Conservation (phyloP, 768 basidiomycete species). For the Serpula lacrymans region DNA sequence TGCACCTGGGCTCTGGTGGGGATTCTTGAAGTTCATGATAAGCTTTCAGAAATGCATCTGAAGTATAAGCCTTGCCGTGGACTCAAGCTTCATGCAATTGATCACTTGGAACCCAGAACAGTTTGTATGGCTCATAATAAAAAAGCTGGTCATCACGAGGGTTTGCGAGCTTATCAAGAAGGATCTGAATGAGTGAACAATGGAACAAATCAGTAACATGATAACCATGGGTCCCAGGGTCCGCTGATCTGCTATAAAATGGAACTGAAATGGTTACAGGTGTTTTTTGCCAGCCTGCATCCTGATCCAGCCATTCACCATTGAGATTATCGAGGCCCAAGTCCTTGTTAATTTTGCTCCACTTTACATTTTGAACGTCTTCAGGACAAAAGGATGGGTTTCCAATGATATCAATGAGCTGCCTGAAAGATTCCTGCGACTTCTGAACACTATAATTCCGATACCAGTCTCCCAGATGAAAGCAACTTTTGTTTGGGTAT, state of each 20-base stretch:
- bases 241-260: background rate
- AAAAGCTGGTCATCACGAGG: slow-evolving; percentile 4
- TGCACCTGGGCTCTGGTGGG: slow-evolving; percentile 12
- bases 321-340: slow-evolving; percentile 1
- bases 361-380: slow-evolving; percentile 1
- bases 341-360: slow-evolving; percentile 3
- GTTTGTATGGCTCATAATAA: slow-evolving; percentile 13
- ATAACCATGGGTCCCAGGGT: slow-evolving; percentile 5
- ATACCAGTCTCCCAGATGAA: slow-evolving; percentile 13
- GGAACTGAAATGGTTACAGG: slow-evolving; percentile 6
- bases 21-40: slow-evolving; percentile 14
- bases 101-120: slow-evolving; percentile 10
- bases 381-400: slow-evolving; percentile 6
- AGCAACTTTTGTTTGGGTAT: slow-evolving; percentile 7
- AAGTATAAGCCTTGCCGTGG: slow-evolving; percentile 13
- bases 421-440: slow-evolving; percentile 10
- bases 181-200: slow-evolving; percentile 11
- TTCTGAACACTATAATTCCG: slow-evolving; percentile 16
- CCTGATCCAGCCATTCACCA: slow-evolving; percentile 6
- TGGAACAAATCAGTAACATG: slow-evolving; percentile 9
- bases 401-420: slow-evolving; percentile 13
- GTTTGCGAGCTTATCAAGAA: slow-evolving; percentile 16
- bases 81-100: background rate
- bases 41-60: slow-evolving; percentile 6
- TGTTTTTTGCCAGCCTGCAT: slow-evolving; percentile 4